Base-by-base conservation (phyloP, 768 basidiomycete species). In the Coprinellus aureogranulatus region DNA sequence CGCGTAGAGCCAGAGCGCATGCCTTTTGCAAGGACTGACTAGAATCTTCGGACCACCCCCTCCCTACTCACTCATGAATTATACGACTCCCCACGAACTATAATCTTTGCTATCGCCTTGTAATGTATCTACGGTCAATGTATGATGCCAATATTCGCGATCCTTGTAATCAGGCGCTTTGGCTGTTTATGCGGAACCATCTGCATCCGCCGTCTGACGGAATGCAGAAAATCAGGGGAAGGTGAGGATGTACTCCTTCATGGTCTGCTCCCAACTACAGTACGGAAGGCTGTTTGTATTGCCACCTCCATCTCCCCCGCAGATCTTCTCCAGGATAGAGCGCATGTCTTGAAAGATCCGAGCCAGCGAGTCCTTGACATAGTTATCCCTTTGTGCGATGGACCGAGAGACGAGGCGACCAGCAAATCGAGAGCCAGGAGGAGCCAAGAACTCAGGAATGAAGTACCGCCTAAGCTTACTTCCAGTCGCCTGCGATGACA, bases 231-330 rank as follows among this genome's bases (percentile, higher is more conserved):
- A 10, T 67, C 55, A 90, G 30, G 89, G 88, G 67, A 81, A 90
- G 23, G 71, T 71, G 58, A 88, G 68, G 57, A 90, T 89, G 64
- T 77, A 87, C 45, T 65, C 64, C 70, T 84, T 87, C 82, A 89
- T 87, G 46, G 61, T 59, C 22, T 56, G 45, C 64, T 86, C 82
- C 88, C 87, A 89, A 59, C 76, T 81, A 65, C 89, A 90, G 1
- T 71, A 54, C 41, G 76, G 69, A 42, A 84, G 68, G 4, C 72
- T 65, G 41, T 68, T 65, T 23, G 67, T 61, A n/a, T 51, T 53
- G 10, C 67, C 69, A 8, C 57, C 59, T 3, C 62, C 74, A 14
- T 53, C 62, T 16, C 74, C 81, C 14, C 83, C 85, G 60, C 88
- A 89, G 5, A 62, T 65, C 2, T 68, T 40, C 61, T 68, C 65